These are phyloP conservation scores for Cyanophora paradoxa DNA, from an alignment of 78 protist genomes.

Conservation along the genomic window DNA sequence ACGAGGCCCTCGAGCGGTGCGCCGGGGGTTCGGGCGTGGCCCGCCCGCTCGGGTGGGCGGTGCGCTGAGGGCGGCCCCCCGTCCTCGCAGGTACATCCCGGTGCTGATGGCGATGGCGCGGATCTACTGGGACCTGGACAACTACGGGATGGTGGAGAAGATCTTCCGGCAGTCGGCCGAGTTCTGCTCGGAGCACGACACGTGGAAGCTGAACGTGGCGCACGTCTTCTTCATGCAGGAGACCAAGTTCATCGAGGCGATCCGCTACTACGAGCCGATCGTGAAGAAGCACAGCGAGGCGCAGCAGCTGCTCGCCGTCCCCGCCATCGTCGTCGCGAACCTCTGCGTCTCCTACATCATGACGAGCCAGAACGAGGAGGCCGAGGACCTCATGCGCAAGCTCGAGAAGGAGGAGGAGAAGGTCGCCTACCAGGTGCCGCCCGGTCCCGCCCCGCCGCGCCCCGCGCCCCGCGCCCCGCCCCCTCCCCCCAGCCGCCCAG, in stretches of 20 bases:
- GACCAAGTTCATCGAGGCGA: conserved; percentile 60
- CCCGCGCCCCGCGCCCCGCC: no score
- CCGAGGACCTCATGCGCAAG: conserved; percentile 58
- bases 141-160: conserved; percentile 53
- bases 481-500: no score
- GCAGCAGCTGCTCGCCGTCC: conserved; percentile 34
- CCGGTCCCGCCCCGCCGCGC: no score
- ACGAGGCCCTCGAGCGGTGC: conserved; percentile 49
- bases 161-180: conserved; percentile 56
- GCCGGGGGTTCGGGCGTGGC: background rate
- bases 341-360: conserved; percentile 71
- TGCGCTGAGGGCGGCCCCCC: no score
- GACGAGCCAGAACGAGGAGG: conserved; percentile 57
- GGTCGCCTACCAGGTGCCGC: background rate
- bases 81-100: conserved; percentile 35
- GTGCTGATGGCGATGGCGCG: conserved; percentile 68
- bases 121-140: conserved; percentile 69
- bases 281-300: conserved; percentile 31
- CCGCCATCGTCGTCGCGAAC: conserved; percentile 73
- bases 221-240: conserved; percentile 72
- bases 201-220: conserved; percentile 73
- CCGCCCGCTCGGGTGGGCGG: no score
- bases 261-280: conserved; percentile 61
- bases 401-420: conserved; percentile 65
- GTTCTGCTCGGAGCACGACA: conserved; percentile 64